These are phyloP conservation scores for Daldinia sp. DNA, from an alignment of 2,329 filamentous ascomycete species.

Conservation along the genomic window DNA sequence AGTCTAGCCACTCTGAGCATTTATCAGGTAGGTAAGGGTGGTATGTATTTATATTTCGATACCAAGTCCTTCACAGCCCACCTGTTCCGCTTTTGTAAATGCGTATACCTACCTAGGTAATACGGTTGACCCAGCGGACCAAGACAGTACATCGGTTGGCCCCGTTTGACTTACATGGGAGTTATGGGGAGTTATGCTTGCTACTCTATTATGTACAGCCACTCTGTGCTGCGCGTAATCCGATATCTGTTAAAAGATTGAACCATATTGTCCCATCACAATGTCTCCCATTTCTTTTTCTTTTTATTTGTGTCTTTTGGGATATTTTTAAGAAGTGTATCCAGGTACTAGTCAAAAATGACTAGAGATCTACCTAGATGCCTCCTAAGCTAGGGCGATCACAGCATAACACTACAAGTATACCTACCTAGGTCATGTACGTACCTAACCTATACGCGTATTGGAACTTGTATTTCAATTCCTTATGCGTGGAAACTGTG, in stretches of 20 bases:
- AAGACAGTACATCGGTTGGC: background rate
- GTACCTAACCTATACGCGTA: too few species aligned
- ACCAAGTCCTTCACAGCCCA: slow-evolving; percentile 12
- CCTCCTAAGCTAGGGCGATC: background rate
- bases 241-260: background rate
- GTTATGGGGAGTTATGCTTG: background rate
- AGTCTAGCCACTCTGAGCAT: background rate
- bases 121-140: background rate
- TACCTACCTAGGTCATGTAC: too few species aligned
- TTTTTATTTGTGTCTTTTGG: background rate
- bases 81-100: slow-evolving; percentile 27
- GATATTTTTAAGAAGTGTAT: background rate
- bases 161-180: background rate
- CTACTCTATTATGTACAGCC: background rate
- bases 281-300: background rate
- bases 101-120: slow-evolving; percentile 4
- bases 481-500: too few species aligned
- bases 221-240: background rate
- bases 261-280: background rate
- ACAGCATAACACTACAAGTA: too few species aligned
- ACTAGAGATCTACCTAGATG: background rate
- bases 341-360: background rate
- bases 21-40: background rate
- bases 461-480: too few species aligned
- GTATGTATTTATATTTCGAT: slow-evolving; percentile 4